A percentile compares a stretch with the other conserved stretches of the same genome.
phyloP scores from a whole-genome alignment of 108 stramenopile genomes.

The Nitzschia inconspicua region DNA sequence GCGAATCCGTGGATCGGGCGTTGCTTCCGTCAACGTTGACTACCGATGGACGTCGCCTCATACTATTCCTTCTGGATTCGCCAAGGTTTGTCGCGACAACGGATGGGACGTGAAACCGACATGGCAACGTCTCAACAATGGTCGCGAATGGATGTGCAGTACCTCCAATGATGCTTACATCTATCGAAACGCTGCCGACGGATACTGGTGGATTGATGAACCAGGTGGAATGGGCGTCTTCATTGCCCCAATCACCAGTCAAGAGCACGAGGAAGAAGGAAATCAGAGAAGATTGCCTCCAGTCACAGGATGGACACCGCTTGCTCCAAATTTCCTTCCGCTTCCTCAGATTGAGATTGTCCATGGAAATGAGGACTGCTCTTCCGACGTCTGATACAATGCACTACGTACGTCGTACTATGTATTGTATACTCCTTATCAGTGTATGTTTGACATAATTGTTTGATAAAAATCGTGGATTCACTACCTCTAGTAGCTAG shows the following conservation, averaged over 20 bases:
- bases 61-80: constrained; percentile 9
- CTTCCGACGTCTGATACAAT: too few species aligned
- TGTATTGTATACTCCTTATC: too few species aligned
- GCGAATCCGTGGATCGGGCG: constrained; percentile 10
- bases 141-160: neutral
- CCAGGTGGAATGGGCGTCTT: constrained; percentile 1
- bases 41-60: neutral
- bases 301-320: too few species aligned
- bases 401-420: too few species aligned
- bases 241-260: neutral
- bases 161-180: constrained; percentile 9
- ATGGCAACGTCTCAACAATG: constrained; percentile 6
- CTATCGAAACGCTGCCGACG: constrained; percentile 1
- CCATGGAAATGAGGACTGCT: too few species aligned
- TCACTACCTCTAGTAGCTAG: too few species aligned
- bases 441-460: too few species aligned
- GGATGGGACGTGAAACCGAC: constrained; percentile 1
- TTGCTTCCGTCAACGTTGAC: constrained; percentile 8
- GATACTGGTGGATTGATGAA: constrained; percentile 10
- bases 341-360: too few species aligned
- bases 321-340: too few species aligned
- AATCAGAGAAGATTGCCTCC: too few species aligned
- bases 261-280: too few species aligned
- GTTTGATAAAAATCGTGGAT: too few species aligned
- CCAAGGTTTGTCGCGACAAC: constrained; percentile 1